Evolutionary conservation across 768 basidiomycete species (phyloP).

Genomic region (Lentinula edodes): DNA sequence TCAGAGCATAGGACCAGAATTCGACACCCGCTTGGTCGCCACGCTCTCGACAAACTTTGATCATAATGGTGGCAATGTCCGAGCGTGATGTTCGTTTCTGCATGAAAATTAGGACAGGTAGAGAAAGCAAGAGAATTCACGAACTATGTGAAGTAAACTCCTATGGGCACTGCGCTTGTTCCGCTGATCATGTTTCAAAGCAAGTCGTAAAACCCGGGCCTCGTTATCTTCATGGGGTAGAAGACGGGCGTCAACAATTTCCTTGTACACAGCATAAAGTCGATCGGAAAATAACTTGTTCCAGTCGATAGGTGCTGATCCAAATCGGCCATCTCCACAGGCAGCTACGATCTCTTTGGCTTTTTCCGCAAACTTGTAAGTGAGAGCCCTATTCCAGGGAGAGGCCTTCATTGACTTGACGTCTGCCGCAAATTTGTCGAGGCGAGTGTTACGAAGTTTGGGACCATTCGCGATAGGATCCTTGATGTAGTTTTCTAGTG

Average conservation of each 20-base stretch:
- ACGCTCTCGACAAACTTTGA: no score
- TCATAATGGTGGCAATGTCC: no score
- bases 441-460: neutral
- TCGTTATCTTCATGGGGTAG: no score
- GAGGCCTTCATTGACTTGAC: neutral
- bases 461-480: neutral
- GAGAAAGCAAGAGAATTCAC: no score
- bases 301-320: neutral
- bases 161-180: no score
- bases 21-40: no score
- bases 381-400: neutral
- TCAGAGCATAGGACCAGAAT: no score
- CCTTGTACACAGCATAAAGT: neutral
- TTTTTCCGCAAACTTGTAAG: neutral
- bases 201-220: no score
- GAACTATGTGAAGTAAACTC: no score
- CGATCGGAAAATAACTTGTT: neutral
- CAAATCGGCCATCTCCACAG: neutral
- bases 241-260: neutral
- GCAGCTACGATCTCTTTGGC: neutral
- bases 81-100: no score
- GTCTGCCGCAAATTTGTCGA: neutral
- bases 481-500: neutral
- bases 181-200: no score
- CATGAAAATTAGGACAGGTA: no score